Conservation (phyloP, 2,329 filamentous ascomycete species). For the Nemania bipapillata region DNA sequence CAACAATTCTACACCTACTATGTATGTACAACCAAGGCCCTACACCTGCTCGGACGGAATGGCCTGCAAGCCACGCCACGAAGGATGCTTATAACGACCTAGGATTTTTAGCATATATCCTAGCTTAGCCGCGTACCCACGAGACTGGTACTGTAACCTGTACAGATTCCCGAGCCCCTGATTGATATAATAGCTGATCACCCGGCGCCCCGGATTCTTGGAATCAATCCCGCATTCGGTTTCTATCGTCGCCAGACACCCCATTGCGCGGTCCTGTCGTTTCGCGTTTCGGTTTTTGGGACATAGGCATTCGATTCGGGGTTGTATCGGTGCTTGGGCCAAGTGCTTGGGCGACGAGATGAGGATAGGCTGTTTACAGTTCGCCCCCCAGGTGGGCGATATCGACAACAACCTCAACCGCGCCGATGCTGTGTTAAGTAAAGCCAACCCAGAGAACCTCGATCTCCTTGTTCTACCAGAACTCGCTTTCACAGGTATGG, state of each 20-base stretch:
- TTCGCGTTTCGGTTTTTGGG: background rate
- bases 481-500: conserved; percentile 75
- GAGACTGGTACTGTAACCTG: background rate
- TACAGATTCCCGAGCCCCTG: background rate
- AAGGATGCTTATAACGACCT: background rate
- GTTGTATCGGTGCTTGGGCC: background rate
- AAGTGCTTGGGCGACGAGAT: conserved; percentile 42
- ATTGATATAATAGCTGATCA: background rate
- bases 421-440: conserved; percentile 71
- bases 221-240: background rate
- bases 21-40: background rate
- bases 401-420: conserved; percentile 75
- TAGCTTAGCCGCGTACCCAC: background rate
- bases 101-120: background rate
- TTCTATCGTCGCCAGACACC: background rate
- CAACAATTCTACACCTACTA: too few species aligned
- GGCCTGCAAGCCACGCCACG: background rate
- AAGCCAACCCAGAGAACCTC: conserved; percentile 63
- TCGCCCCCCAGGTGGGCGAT: conserved; percentile 75
- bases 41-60: background rate
- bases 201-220: background rate
- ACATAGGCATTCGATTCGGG: background rate
- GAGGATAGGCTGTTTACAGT: conserved; percentile 77
- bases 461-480: conserved; percentile 81
- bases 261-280: background rate